Base-by-base conservation (phyloP, 2,329 filamentous ascomycete genomes). In the Waltergamsia citrina region DNA sequence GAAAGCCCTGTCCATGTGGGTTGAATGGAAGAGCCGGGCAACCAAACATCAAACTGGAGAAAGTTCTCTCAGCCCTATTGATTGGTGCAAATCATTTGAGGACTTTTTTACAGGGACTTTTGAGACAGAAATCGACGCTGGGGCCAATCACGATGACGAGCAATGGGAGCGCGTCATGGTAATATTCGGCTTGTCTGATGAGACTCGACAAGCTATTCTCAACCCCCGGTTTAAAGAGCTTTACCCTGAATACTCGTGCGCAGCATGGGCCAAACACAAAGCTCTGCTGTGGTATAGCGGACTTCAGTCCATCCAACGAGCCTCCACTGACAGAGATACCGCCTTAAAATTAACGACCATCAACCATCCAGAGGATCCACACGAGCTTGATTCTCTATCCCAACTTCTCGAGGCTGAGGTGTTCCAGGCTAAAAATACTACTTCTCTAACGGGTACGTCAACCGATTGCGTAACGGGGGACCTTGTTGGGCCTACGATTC, bases 161-260 rank as follows among this genome's bases (percentile, higher is more conserved):
- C 14, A 31, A 11, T 48, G 46, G 42, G 12, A 4, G 1, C 1
- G 1, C 2, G 37, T 24, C 16, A 35, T 48, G 31, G 28, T 34
- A 1, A 3, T n/a, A 2, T 40, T 24, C 4, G 45, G 43, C 4
- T 23, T 47, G 1, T 29, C 30, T 2, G 12, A 12, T 0, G 35
- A 40, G 17, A 4, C 41, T 5, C 42, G 43, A 14, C 3, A 37
- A 7, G 40, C 40, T 2, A 46, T 49, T 18, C 36, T 49, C 16
- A 40, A 48, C 15, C 37, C 41, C 4, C 4, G 2, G 5, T 47
- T 47, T 28, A 41, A 38, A 24, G 15, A 32, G 17, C 11, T 44
- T 7, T 40, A 46, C 2, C 23, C 39, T 7, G 32, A 34, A 3
- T 23, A 38, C 0, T 41, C 41, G 9, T 46, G 45, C 25, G 17